Conservation (phyloP, 164 flowering plant species). For the Brasenia schreberi region DNA sequence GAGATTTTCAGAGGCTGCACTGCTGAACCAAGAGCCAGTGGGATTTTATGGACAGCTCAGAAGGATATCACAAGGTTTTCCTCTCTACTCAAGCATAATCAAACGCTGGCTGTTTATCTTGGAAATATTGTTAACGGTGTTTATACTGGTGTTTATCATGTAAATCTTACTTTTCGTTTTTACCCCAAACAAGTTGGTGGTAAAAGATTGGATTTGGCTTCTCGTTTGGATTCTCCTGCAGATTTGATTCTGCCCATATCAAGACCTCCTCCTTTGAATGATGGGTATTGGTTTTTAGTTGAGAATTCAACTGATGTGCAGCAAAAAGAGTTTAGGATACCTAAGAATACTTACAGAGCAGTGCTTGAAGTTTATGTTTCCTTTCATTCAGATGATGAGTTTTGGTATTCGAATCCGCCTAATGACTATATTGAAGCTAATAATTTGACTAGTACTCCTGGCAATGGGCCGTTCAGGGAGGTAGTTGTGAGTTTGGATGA, state of each 20-base stretch:
- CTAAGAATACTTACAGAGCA: slow-evolving; percentile 59
- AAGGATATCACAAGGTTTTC: slow-evolving; percentile 78
- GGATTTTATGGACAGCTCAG: slow-evolving; percentile 69
- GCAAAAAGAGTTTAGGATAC: slow-evolving; percentile 39
- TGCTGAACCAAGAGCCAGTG: slow-evolving; percentile 68
- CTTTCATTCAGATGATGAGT: slow-evolving; percentile 72
- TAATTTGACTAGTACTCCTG: slow-evolving; percentile 34
- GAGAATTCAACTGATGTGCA: slow-evolving; percentile 33
- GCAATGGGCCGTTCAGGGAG: slow-evolving; percentile 91
- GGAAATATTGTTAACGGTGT: slow-evolving; percentile 61
- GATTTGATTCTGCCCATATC: slow-evolving; percentile 82
- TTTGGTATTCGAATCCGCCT: slow-evolving; percentile 71
- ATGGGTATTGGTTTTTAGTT: slow-evolving; percentile 77
- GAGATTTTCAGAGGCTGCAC: slow-evolving; percentile 90
- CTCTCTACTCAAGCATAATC: slow-evolving; percentile 42
- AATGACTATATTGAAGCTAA: slow-evolving; percentile 58
- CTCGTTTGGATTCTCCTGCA: slow-evolving; percentile 22
- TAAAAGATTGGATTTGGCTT: slow-evolving; percentile 5
- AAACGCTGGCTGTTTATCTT: slow-evolving; percentile 55
- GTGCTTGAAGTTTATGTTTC: slow-evolving; percentile 89
- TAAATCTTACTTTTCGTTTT: slow-evolving; percentile 42
- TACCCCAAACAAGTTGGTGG: slow-evolving; percentile 28
- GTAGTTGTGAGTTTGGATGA: slow-evolving; percentile 63
- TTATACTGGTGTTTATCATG: slow-evolving; percentile 82
- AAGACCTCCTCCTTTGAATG: slow-evolving; percentile 50